A percentile compares a stretch with the other conserved stretches of the same genome.
Conservation (phyloP, 176 grass and related monocot species). For the Puya raimondii region DNA sequence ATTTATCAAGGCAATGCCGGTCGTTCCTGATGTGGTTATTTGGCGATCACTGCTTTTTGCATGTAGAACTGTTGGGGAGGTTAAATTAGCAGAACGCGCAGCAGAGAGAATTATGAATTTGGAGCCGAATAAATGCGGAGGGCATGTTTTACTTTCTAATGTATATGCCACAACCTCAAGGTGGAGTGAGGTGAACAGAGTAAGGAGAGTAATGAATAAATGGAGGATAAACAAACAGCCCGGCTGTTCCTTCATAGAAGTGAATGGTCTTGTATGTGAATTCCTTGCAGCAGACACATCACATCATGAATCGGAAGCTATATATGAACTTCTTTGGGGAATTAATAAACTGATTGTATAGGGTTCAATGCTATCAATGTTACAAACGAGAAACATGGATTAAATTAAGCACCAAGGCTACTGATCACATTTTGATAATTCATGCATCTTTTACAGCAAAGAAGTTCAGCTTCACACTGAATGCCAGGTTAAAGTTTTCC, state of each 20-base stretch:
- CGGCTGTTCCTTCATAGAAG: slow-evolving; percentile 58
- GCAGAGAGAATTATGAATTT: too few species aligned
- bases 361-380: background rate
- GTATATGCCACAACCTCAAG: slow-evolving; percentile 32
- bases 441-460: background rate
- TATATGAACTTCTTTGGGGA: slow-evolving; percentile 46
- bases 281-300: slow-evolving; percentile 45
- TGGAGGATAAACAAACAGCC: slow-evolving; percentile 49
- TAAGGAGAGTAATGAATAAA: slow-evolving; percentile 42
- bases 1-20: slow-evolving; percentile 43
- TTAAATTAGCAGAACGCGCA: slow-evolving; percentile 6
- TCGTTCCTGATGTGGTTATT: slow-evolving; percentile 27
- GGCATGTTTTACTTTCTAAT: slow-evolving; percentile 38
- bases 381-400: background rate
- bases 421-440: background rate
- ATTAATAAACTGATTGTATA: slow-evolving; percentile 30
- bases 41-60: slow-evolving; percentile 51
- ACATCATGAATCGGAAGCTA: slow-evolving; percentile 35
- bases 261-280: slow-evolving; percentile 39
- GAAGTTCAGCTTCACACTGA: background rate
- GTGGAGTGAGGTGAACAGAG: slow-evolving; percentile 35
- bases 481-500: background rate
- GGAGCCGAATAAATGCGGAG: too few species aligned
- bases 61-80: slow-evolving; percentile 32
- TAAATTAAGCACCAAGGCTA: background rate